phyloP scores from a whole-genome alignment of 2,329 filamentous ascomycete genomes.

The Alternaria dauci region DNA sequence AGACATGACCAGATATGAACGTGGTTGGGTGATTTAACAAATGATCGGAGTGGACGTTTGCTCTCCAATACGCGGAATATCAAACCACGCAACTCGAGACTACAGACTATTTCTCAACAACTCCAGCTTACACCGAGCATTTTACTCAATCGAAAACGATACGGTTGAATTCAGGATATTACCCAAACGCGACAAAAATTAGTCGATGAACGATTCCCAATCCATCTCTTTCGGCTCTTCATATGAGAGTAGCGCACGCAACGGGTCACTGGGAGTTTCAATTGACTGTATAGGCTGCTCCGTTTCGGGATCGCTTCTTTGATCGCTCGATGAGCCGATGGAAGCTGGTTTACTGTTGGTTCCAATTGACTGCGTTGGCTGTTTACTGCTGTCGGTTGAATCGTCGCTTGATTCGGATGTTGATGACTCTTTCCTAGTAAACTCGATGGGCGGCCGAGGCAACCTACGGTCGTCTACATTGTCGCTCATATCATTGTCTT shows the following conservation, averaged over 20 bases:
- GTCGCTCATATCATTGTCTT: constrained; percentile 9
- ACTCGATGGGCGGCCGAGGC: constrained; percentile 9
- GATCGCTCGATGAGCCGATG: neutral
- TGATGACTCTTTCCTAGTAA: neutral
- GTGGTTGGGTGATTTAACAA: neutral
- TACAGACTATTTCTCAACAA: neutral
- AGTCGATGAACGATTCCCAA: constrained; percentile 17
- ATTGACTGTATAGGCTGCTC: constrained; percentile 2
- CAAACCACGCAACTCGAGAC: neutral
- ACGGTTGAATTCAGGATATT: neutral
- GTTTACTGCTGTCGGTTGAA: neutral
- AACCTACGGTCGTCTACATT: neutral
- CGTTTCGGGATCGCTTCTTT: neutral
- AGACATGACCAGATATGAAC: neutral
- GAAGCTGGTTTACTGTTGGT: neutral
- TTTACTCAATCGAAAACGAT: neutral
- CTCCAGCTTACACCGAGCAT: neutral
- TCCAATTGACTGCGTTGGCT: constrained; percentile 9
- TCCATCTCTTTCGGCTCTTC: constrained; percentile 20
- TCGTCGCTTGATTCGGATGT: neutral
- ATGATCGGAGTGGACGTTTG: neutral
- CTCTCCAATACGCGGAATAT: neutral
- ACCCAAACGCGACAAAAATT: neutral
- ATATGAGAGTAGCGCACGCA: neutral
- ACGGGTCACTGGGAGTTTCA: neutral